A percentile compares a stretch with the other conserved stretches of the same genome.
Evolutionary conservation across 148 eudicot genomes (phyloP).

Genomic region (Silene uniflora): DNA sequence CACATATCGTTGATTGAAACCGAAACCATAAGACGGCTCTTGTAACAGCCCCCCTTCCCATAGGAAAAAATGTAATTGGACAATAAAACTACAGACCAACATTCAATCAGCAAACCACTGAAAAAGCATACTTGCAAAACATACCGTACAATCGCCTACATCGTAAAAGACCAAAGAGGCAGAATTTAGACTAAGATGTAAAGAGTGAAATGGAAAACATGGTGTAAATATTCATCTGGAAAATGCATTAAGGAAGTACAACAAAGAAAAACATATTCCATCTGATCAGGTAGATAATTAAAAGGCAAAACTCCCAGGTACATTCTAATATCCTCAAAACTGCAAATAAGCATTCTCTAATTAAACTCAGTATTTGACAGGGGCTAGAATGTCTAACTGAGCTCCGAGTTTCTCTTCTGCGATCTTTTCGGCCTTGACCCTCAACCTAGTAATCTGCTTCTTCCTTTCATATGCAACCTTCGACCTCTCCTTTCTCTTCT

Average conservation of each 20-base stretch:
- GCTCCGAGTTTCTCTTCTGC: conserved; percentile 61
- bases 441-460: conserved; percentile 50
- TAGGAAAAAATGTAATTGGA: no score
- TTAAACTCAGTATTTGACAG: conserved; percentile 46
- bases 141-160: no score
- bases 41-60: no score
- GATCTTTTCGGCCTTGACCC: conserved; percentile 54
- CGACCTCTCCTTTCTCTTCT: conserved; percentile 65
- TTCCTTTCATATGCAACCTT: conserved; percentile 51
- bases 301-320: conserved; percentile 3
- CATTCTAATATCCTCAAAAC: conserved; percentile 23
- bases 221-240: neutral
- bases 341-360: neutral
- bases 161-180: no score
- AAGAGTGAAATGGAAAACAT: neutral
- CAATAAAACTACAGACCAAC: no score
- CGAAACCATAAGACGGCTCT: no score
- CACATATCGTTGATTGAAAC: no score
- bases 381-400: conserved; percentile 49
- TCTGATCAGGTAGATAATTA: neutral
- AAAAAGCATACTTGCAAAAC: no score
- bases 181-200: neutral
- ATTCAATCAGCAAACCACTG: no score
- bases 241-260: neutral
- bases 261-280: neutral